Evolutionary conservation across 345 rosid species (phyloP), one percentile per base, ranked within the genome.

Genomic region (Bruguiera sexangula): DNA sequence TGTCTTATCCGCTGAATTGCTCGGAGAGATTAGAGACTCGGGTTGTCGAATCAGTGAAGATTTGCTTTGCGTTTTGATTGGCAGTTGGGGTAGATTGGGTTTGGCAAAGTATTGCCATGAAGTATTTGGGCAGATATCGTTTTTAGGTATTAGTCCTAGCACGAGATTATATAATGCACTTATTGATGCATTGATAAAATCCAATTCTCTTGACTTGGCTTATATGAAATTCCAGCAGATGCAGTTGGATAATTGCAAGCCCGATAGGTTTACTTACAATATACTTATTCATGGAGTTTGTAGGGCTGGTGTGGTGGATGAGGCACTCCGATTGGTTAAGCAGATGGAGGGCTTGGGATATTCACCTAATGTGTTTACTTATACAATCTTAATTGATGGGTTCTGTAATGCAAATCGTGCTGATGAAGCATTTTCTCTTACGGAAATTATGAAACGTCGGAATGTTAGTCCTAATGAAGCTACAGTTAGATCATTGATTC

Each of bases 141-240:
- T 84, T 82, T 80, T 94, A 75, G 98, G 93, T 55, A 75, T 94
- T 48, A 72, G 59, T 77, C 92, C 91, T 36, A 89, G 82, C 52
- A 89, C 98, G 13, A 86, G 97, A 84, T 73, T 94, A 73, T 89
- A 91, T 65, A 94, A 89, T 70, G 97, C 95, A 0, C 86, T 87
- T 13, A 89, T 94, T 26, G 90, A 91, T 78, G 97, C 98, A 0
- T 76, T 94, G 76, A 87, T 91, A 69, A 91, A 87, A 69, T 81
- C 96, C 26, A 86, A 86, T 73, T 91, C 95, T 26, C 86, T 94
- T 62, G 97, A 94, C 69, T 80, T 88, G 78, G 98, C 97, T 64
- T 94, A 94, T 83, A 67, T 87, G 75, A 94, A 88, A 79, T 91
- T 91, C 78, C 97, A 94, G 70, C 95, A 91, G 82, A 91, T 94